These are phyloP conservation scores for Medicago arabica DNA, from an alignment of 306 rosid genomes.

Conservation along the genomic window DNA sequence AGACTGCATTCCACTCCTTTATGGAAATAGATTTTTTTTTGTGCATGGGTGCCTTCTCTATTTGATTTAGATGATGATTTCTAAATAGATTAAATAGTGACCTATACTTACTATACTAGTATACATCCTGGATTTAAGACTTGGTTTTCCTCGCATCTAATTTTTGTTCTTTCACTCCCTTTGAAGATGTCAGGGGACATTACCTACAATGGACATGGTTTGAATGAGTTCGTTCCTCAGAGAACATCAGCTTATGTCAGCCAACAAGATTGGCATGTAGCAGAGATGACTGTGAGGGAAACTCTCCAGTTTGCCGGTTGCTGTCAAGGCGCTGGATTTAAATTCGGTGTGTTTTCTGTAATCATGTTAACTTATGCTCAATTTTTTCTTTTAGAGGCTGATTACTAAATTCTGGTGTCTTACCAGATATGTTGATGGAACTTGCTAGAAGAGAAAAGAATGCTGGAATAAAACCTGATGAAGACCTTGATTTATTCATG, in stretches of 20 bases:
- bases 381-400: slow-evolving; percentile 34
- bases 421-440: slow-evolving; percentile 87
- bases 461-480: slow-evolving; percentile 92
- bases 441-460: slow-evolving; percentile 98
- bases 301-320: slow-evolving; percentile 87
- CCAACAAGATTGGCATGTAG: slow-evolving; percentile 82
- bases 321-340: slow-evolving; percentile 93
- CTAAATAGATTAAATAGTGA: slow-evolving; percentile 24
- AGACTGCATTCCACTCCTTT: slow-evolving; percentile 29
- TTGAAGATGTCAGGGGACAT: slow-evolving; percentile 79
- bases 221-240: slow-evolving; percentile 92
- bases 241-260: slow-evolving; percentile 91
- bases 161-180: slow-evolving; percentile 26
- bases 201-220: slow-evolving; percentile 83
- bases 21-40: neutral
- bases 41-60: neutral
- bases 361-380: slow-evolving; percentile 17
- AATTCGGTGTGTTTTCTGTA: slow-evolving; percentile 66
- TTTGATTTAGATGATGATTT: slow-evolving; percentile 19
- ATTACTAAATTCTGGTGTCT: slow-evolving; percentile 41
- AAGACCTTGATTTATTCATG: slow-evolving; percentile 97
- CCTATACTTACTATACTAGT: slow-evolving; percentile 21
- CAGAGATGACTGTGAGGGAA: slow-evolving; percentile 97
- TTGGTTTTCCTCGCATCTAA: slow-evolving; percentile 38
- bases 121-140: slow-evolving; percentile 13